Conservation (phyloP, 2,329 filamentous ascomycete genomes). For the Pestalotiopsis sp. region DNA sequence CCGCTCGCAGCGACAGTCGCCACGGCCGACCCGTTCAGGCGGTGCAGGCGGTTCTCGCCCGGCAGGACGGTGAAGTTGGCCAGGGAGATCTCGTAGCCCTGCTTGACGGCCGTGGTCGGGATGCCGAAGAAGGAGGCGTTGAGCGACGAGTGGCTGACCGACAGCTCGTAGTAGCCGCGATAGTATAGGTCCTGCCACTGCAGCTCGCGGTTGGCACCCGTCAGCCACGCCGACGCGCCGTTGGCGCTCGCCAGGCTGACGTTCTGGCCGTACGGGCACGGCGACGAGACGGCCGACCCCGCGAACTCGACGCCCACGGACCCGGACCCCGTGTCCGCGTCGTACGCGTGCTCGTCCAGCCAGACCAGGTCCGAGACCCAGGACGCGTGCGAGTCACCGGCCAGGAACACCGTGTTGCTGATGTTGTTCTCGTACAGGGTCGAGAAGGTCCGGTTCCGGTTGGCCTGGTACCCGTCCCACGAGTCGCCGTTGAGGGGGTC, state of each 20-base stretch:
- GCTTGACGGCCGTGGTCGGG: slow-evolving; percentile 53
- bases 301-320: slow-evolving; percentile 56
- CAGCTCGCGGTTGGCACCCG: slow-evolving; percentile 54
- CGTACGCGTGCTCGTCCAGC: slow-evolving; percentile 46
- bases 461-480: slow-evolving; percentile 50
- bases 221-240: slow-evolving; percentile 43
- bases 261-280: slow-evolving; percentile 59
- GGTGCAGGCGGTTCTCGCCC: slow-evolving; percentile 54
- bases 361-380: slow-evolving; percentile 57
- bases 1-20: slow-evolving; percentile 42
- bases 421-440: slow-evolving; percentile 63
- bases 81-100: slow-evolving; percentile 59
- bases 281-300: slow-evolving; percentile 60
- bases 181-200: slow-evolving; percentile 69
- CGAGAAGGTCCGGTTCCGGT: slow-evolving; percentile 64
- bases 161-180: slow-evolving; percentile 66
- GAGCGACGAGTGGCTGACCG: slow-evolving; percentile 53
- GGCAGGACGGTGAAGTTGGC: slow-evolving; percentile 64
- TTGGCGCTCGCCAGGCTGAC: slow-evolving; percentile 52
- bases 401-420: slow-evolving; percentile 65
- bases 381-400: slow-evolving; percentile 63
- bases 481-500: slow-evolving; percentile 55
- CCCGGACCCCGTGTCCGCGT: slow-evolving; percentile 45
- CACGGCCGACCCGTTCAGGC: slow-evolving; percentile 22
- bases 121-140: slow-evolving; percentile 56